phyloP scores from a whole-genome alignment of 345 rosid species.

The Eucalyptus marginata region DNA sequence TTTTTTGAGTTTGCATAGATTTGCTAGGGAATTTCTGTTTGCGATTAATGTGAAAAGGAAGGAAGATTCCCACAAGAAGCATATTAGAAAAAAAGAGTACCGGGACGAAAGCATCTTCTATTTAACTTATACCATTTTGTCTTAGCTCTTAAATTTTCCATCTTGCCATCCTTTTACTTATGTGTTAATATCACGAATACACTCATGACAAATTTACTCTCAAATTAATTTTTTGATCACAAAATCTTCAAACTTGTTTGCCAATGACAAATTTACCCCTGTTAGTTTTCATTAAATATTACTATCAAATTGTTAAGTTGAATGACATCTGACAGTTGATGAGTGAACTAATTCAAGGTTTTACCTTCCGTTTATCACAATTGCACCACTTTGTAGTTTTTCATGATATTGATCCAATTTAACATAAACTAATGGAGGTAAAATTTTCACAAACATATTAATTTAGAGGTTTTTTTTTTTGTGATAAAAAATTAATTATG shows the following conservation, averaged over 20 bases:
- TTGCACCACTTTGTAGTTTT: too few relatives aligned
- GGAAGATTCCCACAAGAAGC: background rate
- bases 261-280: accelerated
- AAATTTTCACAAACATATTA: too few relatives aligned
- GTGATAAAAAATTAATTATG: too few relatives aligned
- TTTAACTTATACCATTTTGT: background rate
- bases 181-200: too few relatives aligned
- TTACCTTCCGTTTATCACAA: accelerated
- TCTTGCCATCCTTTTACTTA: background rate
- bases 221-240: too few relatives aligned
- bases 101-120: background rate
- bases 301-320: accelerated
- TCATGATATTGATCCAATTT: too few relatives aligned
- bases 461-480: too few relatives aligned
- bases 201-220: accelerated
- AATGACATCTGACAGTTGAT: accelerated
- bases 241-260: accelerated
- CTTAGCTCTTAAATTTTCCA: background rate
- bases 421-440: accelerated
- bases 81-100: background rate
- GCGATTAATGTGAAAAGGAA: background rate
- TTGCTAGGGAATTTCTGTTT: background rate
- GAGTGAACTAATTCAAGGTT: too few relatives aligned
- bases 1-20: background rate
- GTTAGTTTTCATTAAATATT: too few relatives aligned